Evolutionary conservation across 352 stramenopile genomes (phyloP).

Genomic region (Pythium vanterpoolii): DNA sequence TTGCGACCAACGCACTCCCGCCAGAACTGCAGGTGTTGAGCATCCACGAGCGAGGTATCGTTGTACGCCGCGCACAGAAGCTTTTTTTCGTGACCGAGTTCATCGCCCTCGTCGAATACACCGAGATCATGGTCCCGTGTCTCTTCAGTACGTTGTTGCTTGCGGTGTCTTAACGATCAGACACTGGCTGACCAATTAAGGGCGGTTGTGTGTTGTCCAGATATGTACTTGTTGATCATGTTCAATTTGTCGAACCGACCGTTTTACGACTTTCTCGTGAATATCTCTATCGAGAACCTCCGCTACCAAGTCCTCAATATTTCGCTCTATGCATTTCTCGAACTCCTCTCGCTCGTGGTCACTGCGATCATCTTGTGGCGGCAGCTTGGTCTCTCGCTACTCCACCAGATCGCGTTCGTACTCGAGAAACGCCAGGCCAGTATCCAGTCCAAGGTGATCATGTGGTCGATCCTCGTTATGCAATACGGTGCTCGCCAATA

Average conservation of each 20-base stretch:
- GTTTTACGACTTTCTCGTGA: slow-evolving; percentile 26
- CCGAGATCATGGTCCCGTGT: slow-evolving; percentile 29
- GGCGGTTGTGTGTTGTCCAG: not conserved
- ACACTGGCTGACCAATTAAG: not conserved
- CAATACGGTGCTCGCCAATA: slow-evolving; percentile 8
- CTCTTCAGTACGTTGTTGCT: slow-evolving; percentile 3
- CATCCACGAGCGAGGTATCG: not conserved
- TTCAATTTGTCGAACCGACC: slow-evolving; percentile 18
- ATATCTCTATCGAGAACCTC: slow-evolving; percentile 4
- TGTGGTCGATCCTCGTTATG: slow-evolving; percentile 12
- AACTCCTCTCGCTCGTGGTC: not conserved
- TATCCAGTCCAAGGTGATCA: slow-evolving; percentile 15
- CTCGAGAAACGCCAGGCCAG: slow-evolving; percentile 8
- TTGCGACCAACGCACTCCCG: not conserved
- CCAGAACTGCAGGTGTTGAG: not conserved
- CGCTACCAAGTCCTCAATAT: not conserved
- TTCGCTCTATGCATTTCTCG: not conserved
- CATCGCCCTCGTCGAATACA: slow-evolving; percentile 27
- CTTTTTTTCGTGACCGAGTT: slow-evolving; percentile 31
- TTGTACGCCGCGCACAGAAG: slow-evolving; percentile 11
- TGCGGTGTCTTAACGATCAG: too few species aligned
- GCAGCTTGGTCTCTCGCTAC: slow-evolving; percentile 1
- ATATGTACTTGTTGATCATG: slow-evolving; percentile 25
- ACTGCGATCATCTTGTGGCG: not conserved
- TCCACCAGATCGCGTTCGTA: slow-evolving; percentile 19